Evolutionary conservation across 1,284 basidiomycete species (phyloP), one percentile per base, ranked within the genome.

Genomic region (Cryptococcus sp.): DNA sequence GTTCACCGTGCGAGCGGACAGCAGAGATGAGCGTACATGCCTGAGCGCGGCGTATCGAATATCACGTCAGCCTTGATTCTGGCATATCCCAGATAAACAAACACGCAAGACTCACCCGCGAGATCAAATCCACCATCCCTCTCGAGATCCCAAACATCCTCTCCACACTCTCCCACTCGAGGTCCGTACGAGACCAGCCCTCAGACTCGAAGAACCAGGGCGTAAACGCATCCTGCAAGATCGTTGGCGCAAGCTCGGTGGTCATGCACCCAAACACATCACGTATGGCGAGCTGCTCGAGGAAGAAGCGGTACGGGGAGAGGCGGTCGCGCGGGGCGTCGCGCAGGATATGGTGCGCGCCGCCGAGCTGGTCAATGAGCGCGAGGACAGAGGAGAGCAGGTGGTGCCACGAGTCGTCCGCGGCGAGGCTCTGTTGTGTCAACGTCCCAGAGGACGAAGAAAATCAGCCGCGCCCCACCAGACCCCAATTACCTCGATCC

Each of bases 221-320:
- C 9, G 68, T 69, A 59, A 74, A 77, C 0, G 67, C 69, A n/a
- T 67, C 63, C 3, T 64, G 65, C 20, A 76, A 62, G 21, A 77
- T 70, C 3, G 62, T 65, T 0, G 75, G 75, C 2, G 70, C 62
- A 11, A 64, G 53, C 55, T 72, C 72, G 1, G 75, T 77, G 2
- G 70, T 73, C 68, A 77, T 70, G 53, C 71, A 72, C 6, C 75
- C 73, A 55, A 77, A 77, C 1, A 75, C 72, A 40, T 77, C 73
- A 4, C 73, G 57, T 35, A 69, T 72, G 7, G 72, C 73, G 8
- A 77, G 63, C 55, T 77, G 75, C 59, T 77, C 75, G 33, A 75
- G 55, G 35, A 73, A 66, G 61, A 77, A 77, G 9, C 75, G 67
- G 15, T 56, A 68, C 1, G 68, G 61, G 0, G 71, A 75, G 33